Conservation (phyloP, 768 basidiomycete species). For the Amyloporia xantha region DNA sequence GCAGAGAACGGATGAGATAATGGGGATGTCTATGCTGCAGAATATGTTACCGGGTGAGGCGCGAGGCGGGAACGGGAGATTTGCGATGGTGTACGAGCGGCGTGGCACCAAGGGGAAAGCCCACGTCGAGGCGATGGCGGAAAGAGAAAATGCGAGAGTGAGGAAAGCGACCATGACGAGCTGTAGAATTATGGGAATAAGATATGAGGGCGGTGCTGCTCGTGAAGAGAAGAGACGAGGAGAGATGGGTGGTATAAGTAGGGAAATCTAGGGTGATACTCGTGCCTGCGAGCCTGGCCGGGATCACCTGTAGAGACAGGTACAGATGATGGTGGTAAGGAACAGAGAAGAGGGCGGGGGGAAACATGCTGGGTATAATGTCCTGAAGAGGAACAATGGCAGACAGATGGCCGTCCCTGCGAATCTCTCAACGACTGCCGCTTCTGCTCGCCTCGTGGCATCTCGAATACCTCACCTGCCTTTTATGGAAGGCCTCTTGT, state of each 20-base stretch:
- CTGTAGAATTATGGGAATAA: constrained; percentile 9
- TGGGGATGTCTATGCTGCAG: constrained; percentile 39
- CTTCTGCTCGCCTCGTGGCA: constrained; percentile 6
- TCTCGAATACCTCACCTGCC: constrained; percentile 11
- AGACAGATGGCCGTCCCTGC: constrained; percentile 3
- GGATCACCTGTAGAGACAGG: constrained; percentile 3
- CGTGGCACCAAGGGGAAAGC: constrained; percentile 23
- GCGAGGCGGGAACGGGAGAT: constrained; percentile 2
- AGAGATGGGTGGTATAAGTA: constrained; percentile 11
- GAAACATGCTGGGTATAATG: constrained; percentile 10
- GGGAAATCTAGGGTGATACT: constrained; percentile 3
- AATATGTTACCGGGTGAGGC: constrained; percentile 28
- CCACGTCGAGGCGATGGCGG: constrained; percentile 23
- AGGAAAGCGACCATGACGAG: constrained; percentile 29
- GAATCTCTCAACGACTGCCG: background rate
- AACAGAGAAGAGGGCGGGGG: constrained; percentile 11
- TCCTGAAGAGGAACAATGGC: constrained; percentile 17
- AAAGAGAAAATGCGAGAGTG: constrained; percentile 27
- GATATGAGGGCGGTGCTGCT: constrained; percentile 7
- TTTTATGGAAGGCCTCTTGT: constrained; percentile 18
- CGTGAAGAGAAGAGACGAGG: background rate
- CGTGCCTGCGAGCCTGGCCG: constrained; percentile 11
- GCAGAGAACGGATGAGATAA: constrained; percentile 34
- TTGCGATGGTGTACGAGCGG: constrained; percentile 4
- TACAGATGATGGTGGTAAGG: constrained; percentile 14